Conservation (phyloP, 805 yeast species). For the Tetrapisispora namnaoensis region DNA sequence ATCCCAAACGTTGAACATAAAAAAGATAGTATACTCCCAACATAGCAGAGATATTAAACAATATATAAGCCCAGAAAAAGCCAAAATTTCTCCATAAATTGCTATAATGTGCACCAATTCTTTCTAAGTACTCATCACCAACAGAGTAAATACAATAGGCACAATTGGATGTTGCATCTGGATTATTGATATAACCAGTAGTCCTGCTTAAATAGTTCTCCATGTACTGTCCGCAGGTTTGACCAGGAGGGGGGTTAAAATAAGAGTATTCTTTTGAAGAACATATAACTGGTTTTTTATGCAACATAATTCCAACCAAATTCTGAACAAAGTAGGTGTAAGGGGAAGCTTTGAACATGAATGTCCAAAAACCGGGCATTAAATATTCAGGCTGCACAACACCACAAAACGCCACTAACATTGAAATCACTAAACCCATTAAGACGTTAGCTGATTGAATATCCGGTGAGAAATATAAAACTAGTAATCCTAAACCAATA, state of each 20-base stretch:
- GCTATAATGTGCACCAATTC: conserved; percentile 22
- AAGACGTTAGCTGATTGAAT: conserved; percentile 24
- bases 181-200: conserved; percentile 20
- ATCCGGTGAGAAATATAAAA: conserved; percentile 18
- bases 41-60: conserved; percentile 35
- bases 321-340: conserved; percentile 37
- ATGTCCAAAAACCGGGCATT: conserved; percentile 37
- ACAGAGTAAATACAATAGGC: conserved; percentile 41
- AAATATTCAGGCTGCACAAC: conserved; percentile 30
- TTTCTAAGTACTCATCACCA: conserved; percentile 45
- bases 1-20: conserved; percentile 25
- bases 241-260: conserved; percentile 15
- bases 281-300: conserved; percentile 37
- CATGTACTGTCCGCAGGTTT: conserved; percentile 21
- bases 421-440: conserved; percentile 17
- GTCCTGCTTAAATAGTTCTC: conserved; percentile 8
- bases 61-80: conserved; percentile 41
- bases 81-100: conserved; percentile 52
- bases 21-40: conserved; percentile 43
- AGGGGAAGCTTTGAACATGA: conserved; percentile 34
- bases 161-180: conserved; percentile 40
- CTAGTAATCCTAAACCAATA: conserved; percentile 31
- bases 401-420: conserved; percentile 32
- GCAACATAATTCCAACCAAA: conserved; percentile 41
- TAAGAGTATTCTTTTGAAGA: conserved; percentile 18